phyloP scores from a whole-genome alignment of 768 basidiomycete genomes.

The Infundibulicybe gibba region DNA sequence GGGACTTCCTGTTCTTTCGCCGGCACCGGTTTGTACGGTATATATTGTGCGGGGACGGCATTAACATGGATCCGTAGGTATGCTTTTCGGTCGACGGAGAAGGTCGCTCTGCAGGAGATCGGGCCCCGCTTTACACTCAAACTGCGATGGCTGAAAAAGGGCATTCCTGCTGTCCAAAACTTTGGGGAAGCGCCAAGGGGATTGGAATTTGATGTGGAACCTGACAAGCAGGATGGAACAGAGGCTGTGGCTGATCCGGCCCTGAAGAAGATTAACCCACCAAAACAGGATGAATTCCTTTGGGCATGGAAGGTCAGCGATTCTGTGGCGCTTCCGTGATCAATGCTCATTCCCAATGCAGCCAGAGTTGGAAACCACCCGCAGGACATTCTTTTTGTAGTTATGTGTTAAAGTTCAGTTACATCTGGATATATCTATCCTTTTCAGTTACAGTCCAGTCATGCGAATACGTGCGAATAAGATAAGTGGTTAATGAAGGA shows the following conservation, averaged over 20 bases:
- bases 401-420: not conserved
- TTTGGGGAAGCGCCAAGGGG: constrained; percentile 60
- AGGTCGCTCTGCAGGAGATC: constrained; percentile 93
- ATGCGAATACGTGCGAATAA: too few species aligned
- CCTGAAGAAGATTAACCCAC: constrained; percentile 40
- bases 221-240: constrained; percentile 8
- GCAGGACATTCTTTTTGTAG: constrained; percentile 88
- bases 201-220: constrained; percentile 47
- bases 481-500: too few species aligned
- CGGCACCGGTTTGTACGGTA: constrained; percentile 70
- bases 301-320: constrained; percentile 88
- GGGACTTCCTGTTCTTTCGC: constrained; percentile 97
- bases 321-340: not conserved
- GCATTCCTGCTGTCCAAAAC: constrained; percentile 76
- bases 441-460: too few species aligned
- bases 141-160: constrained; percentile 83
- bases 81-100: constrained; percentile 88
- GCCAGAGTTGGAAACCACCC: constrained; percentile 92
- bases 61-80: constrained; percentile 48
- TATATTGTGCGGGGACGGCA: not conserved
- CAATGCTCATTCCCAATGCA: constrained; percentile 22
- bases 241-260: constrained; percentile 14
- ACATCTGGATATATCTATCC: too few species aligned
- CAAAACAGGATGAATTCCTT: constrained; percentile 72
- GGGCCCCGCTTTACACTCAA: constrained; percentile 97